A percentile compares a stretch with the other conserved stretches of the same genome.
These are phyloP conservation scores for Aspergillus oerlinghausenensis DNA, from an alignment of 2,329 filamentous ascomycete species.

Conservation along the genomic window DNA sequence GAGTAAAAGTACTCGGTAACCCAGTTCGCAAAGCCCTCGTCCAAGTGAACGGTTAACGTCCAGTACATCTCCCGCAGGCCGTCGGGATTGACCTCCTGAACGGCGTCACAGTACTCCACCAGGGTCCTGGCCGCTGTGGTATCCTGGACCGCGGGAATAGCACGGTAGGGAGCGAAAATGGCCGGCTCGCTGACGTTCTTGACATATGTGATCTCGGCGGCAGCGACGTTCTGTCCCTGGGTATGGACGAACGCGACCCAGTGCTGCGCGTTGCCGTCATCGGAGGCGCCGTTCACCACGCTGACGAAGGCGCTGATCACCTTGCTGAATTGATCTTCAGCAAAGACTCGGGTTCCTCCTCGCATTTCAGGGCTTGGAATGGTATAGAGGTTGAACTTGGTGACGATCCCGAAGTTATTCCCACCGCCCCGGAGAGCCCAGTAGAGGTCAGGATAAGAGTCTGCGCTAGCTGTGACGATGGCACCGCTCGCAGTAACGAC, in stretches of 20 bases:
- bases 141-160: constrained; percentile 27
- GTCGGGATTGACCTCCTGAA: constrained; percentile 29
- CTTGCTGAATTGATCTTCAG: constrained; percentile 21
- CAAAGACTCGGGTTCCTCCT: constrained; percentile 32
- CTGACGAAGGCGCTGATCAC: constrained; percentile 32
- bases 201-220: constrained; percentile 36
- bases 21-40: constrained; percentile 23
- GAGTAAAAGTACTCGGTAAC: constrained; percentile 3
- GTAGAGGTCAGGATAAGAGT: constrained; percentile 32
- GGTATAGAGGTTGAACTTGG: constrained; percentile 38
- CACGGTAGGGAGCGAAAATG: constrained; percentile 35
- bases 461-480: constrained; percentile 28
- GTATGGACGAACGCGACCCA: constrained; percentile 28
- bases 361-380: constrained; percentile 36
- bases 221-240: constrained; percentile 22
- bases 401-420: constrained; percentile 36
- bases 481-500: constrained; percentile 24
- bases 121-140: constrained; percentile 25
- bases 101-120: constrained; percentile 28
- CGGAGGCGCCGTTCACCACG: constrained; percentile 17
- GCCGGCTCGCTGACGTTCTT: constrained; percentile 31
- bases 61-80: constrained; percentile 30
- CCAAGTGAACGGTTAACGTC: constrained; percentile 27
- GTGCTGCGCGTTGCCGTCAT: constrained; percentile 32
- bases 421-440: constrained; percentile 40